phyloP scores from a whole-genome alignment of 2,329 filamentous ascomycete genomes.

The Cladosporium sp. region DNA sequence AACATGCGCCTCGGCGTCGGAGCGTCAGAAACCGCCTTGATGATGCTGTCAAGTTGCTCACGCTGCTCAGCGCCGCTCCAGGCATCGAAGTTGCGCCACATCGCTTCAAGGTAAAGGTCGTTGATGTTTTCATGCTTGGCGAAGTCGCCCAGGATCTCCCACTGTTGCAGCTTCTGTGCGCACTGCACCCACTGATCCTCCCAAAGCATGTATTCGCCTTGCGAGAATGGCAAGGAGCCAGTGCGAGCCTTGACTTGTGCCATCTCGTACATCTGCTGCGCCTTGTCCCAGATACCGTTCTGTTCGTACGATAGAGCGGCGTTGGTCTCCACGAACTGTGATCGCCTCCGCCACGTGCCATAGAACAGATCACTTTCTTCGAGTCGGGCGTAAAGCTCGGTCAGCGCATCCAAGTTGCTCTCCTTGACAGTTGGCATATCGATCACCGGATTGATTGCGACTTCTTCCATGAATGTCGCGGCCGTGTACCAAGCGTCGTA shows the following conservation, averaged over 20 bases:
- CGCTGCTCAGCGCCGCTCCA: conserved; percentile 86
- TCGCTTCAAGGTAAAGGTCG: conserved; percentile 90
- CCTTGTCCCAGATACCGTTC: conserved; percentile 99
- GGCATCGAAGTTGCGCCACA: conserved; percentile 92
- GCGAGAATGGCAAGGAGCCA: conserved; percentile 92
- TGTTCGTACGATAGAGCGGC: conserved; percentile 97
- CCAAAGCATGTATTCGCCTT: conserved; percentile 98
- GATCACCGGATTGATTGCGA: conserved; percentile 77
- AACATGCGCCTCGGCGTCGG: conserved; percentile 91
- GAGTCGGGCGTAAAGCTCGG: conserved; percentile 85
- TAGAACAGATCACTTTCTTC: conserved; percentile 98
- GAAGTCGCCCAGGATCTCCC: conserved; percentile 96
- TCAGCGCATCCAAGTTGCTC: conserved; percentile 92
- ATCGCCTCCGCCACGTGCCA: conserved; percentile 90
- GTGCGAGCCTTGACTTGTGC: conserved; percentile 97
- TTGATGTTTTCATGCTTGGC: conserved; percentile 99
- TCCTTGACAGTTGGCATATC: conserved; percentile 84
- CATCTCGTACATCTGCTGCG: conserved; percentile 92
- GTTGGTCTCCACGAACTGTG: conserved; percentile 96
- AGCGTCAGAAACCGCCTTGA: conserved; percentile 96
- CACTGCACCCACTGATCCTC: conserved; percentile 99
- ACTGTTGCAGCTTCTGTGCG: conserved; percentile 96
- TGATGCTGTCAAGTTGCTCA: conserved; percentile 86
- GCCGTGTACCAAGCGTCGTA: conserved; percentile 99
- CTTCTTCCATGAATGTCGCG: conserved; percentile 83